Evolutionary conservation across 148 eudicot species (phyloP).

Genomic region (Agrostemma githago): DNA sequence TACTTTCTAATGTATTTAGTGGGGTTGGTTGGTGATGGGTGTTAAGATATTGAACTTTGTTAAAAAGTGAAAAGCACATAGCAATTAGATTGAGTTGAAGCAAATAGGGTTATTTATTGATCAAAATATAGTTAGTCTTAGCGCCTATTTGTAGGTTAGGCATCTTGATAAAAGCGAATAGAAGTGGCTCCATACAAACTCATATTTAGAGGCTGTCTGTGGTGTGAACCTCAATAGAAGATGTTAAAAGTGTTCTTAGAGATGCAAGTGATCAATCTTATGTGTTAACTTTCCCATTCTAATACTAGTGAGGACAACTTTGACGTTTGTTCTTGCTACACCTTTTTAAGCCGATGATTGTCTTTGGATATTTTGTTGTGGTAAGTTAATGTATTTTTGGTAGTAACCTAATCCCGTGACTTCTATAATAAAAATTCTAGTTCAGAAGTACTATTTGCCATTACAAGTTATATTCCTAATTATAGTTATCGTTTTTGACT

Average conservation of each 20-base stretch:
- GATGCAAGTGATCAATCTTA: neutral
- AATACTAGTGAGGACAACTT: neutral
- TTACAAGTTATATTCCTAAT: neutral
- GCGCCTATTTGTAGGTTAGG: constrained; percentile 1
- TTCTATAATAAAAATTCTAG: neutral
- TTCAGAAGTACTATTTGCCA: neutral
- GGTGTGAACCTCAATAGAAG: neutral
- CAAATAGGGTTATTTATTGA: constrained; percentile 5
- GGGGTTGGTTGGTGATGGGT: neutral
- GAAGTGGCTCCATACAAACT: neutral
- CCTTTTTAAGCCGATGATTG: neutral
- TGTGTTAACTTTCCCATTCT: neutral
- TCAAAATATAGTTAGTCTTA: neutral
- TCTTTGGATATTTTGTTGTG: neutral
- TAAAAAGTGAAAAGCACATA: neutral
- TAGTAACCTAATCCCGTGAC: neutral
- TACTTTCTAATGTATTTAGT: neutral
- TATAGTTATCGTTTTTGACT: no score
- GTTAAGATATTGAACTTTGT: neutral
- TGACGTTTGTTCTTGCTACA: neutral
- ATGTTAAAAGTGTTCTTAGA: neutral
- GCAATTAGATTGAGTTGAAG: neutral
- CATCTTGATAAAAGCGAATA: neutral
- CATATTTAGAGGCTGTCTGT: neutral
- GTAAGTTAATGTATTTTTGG: neutral